Evolutionary conservation across 805 yeast species (phyloP).

Genomic region (Blastobotrys americana): DNA sequence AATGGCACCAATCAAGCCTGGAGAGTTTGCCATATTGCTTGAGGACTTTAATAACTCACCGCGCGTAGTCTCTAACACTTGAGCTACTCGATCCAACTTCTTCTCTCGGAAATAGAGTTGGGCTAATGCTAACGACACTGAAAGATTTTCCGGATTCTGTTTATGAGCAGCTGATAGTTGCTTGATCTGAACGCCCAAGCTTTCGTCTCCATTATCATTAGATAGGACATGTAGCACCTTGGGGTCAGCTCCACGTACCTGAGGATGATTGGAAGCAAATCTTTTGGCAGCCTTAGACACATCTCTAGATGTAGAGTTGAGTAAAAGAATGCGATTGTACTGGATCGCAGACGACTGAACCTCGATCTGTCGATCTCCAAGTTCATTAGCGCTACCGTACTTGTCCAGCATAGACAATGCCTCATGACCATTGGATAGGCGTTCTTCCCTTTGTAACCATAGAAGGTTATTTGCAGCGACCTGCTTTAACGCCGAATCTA

Average conservation of each 20-base stretch:
- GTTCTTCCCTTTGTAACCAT: constrained; percentile 5
- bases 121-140: constrained; percentile 25
- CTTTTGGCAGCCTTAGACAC: constrained; percentile 14
- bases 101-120: constrained; percentile 20
- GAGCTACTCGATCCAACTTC: constrained; percentile 24
- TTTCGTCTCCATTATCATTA: not conserved
- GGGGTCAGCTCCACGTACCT: constrained; percentile 15
- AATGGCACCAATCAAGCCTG: constrained; percentile 46
- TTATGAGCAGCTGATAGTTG: constrained; percentile 22
- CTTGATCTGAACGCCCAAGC: constrained; percentile 16
- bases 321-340: constrained; percentile 37
- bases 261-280: constrained; percentile 4
- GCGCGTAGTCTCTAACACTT: constrained; percentile 22
- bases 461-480: constrained; percentile 16
- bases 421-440: constrained; percentile 18
- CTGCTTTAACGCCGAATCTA: constrained; percentile 4
- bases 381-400: constrained; percentile 28
- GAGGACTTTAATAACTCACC: constrained; percentile 1
- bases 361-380: constrained; percentile 11
- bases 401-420: constrained; percentile 15
- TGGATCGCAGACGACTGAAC: constrained; percentile 22
- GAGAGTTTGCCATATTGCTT: constrained; percentile 23
- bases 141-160: constrained; percentile 26
- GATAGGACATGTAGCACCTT: constrained; percentile 1
- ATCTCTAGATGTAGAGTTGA: constrained; percentile 30